Percentiles rank a stretch among this genome's conserved stretches.
Evolutionary conservation across 306 rosid species (phyloP).

Genomic region (Cucumis hystrix): DNA sequence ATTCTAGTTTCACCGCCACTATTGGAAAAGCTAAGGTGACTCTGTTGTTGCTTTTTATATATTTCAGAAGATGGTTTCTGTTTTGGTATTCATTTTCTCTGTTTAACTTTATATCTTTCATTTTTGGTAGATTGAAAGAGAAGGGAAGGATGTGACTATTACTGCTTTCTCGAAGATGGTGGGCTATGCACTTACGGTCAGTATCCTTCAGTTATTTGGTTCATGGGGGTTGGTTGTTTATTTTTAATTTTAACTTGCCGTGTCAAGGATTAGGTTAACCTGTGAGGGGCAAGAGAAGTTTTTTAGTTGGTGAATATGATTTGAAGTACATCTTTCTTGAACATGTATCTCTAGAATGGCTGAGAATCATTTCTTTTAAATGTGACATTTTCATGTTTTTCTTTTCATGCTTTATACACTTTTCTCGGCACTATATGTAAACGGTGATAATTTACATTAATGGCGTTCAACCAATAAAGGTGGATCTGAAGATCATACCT

Average conservation of each 20-base stretch:
- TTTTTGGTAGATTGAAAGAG: slow-evolving; percentile 69
- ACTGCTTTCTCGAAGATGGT: slow-evolving; percentile 96
- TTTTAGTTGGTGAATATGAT: neutral
- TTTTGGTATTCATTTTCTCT: slow-evolving; percentile 3
- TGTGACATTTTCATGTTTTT: neutral
- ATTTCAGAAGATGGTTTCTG: slow-evolving; percentile 8
- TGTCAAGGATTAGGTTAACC: neutral
- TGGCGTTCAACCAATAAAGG: neutral
- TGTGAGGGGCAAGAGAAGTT: neutral
- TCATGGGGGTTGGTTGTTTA: neutral
- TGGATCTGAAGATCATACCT: neutral
- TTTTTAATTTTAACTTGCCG: neutral
- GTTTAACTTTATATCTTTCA: neutral
- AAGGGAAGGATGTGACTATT: slow-evolving; percentile 96
- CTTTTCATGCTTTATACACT: neutral
- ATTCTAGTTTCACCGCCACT: slow-evolving; percentile 92
- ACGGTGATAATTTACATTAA: neutral
- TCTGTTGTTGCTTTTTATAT: slow-evolving; percentile 9
- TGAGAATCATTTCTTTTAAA: neutral
- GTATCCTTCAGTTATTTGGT: slow-evolving; percentile 21
- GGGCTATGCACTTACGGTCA: slow-evolving; percentile 83
- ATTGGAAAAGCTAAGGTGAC: slow-evolving; percentile 97
- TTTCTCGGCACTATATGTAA: neutral
- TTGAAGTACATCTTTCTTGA: neutral
- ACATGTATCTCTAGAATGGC: neutral